Evolutionary conservation across 208 protist genomes (phyloP), one percentile per base, ranked within the genome.

Genomic region (Acanthamoeba castellanii): DNA sequence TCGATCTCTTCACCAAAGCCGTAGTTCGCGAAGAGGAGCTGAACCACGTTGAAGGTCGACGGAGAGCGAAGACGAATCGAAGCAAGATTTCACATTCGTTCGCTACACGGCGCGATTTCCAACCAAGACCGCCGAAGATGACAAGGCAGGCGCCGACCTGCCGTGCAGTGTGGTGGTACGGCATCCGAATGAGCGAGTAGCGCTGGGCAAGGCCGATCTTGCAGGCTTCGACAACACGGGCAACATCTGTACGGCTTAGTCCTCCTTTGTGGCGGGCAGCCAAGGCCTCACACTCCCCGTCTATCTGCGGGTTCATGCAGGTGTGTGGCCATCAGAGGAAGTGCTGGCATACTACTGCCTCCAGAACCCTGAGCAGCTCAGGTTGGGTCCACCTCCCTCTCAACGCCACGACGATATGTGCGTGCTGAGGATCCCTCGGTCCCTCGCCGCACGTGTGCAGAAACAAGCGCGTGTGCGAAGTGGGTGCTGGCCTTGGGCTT

Each of bases 331-430:
- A 1, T 52, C 78, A 14, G 78, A 87, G 50, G 78, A 87, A 25
- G 81, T 88, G n/a, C 81, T 88, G 42, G 52, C 81, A 3, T 52
- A 88, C 81, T 88, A 88, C 81, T 88, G 81, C 52, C 81, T 88
- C 14, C 50, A 37, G n/a, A 30, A 88, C 25, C 81, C 81, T 25
- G 14, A 88, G 47, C 50, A 52, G 47, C 64, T 88, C 52, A 88
- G 81, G 81, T 84, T 66, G 25, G 3, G 59, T 66, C 59, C 8
- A 22, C 16, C 4, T 9, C 25, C 59, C 25, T 25, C 14, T 64
- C 2, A 14, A 4, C 20, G 16, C 55, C 20, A 78, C 42, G 55
- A 22, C 3, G 55, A 9, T 25, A 59, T 1, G 55, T 82, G 47
- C 81, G 7, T 64, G 18, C 27, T 30, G 13, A 30, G 32, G 5